phyloP scores from a whole-genome alignment of 768 basidiomycete genomes.

The Pluteus cervinus region DNA sequence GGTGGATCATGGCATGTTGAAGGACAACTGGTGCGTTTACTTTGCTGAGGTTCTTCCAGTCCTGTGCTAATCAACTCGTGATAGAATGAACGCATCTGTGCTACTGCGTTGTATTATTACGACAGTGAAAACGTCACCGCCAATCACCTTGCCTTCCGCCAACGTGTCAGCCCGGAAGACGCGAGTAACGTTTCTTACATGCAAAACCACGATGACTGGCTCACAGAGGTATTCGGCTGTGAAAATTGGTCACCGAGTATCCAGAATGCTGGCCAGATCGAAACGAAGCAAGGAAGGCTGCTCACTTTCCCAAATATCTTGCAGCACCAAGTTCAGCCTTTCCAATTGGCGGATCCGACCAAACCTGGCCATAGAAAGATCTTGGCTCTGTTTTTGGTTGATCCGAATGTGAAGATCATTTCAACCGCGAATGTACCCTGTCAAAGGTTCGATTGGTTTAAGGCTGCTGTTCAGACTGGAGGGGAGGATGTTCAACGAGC shows the following conservation, averaged over 20 bases:
- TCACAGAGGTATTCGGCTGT: slow-evolving; percentile 12
- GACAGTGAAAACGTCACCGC: slow-evolving; percentile 23
- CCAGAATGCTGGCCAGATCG: slow-evolving; percentile 17
- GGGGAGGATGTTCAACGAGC: slow-evolving; percentile 5
- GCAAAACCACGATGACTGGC: slow-evolving; percentile 16
- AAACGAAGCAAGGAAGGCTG: slow-evolving; percentile 18
- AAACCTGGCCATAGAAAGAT: slow-evolving; percentile 32
- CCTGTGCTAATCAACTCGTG: too few relatives aligned
- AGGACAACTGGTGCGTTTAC: slow-evolving; percentile 16
- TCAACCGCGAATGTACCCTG: slow-evolving; percentile 21
- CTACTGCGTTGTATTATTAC: slow-evolving; percentile 18
- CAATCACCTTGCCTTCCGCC: slow-evolving; percentile 22
- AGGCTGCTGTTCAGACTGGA: slow-evolving; percentile 8
- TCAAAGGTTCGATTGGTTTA: slow-evolving; percentile 20
- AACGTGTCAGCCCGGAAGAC: slow-evolving; percentile 8
- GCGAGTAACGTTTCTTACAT: slow-evolving; percentile 7
- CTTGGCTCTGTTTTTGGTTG: slow-evolving; percentile 29
- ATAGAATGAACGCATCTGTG: slow-evolving; percentile 21
- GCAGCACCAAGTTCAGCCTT: slow-evolving; percentile 25
- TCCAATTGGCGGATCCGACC: slow-evolving; percentile 22
- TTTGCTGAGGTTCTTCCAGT: background rate
- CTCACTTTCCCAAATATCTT: slow-evolving; percentile 28
- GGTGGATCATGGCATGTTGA: slow-evolving; percentile 35
- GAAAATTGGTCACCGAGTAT: slow-evolving; percentile 10
- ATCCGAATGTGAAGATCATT: slow-evolving; percentile 18